Percentiles rank a stretch among this genome's conserved stretches.
Evolutionary conservation across 169 alveolate genomes (phyloP).

Genomic region (Eimeria acervulina): DNA sequence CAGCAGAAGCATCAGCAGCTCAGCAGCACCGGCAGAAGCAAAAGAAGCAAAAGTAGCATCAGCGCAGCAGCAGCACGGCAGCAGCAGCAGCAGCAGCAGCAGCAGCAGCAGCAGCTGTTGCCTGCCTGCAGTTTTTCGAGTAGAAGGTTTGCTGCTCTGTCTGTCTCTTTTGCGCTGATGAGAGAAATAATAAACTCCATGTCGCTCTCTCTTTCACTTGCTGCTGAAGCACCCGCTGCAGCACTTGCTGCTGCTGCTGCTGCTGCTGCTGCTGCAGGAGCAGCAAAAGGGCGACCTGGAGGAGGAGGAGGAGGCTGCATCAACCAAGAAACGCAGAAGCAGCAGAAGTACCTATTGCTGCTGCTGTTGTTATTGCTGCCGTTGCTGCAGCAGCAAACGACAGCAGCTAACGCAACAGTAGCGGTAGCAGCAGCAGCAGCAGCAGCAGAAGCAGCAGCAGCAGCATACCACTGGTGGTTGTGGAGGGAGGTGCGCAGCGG

Average conservation of each 20-base stretch:
- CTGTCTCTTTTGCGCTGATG: not conserved
- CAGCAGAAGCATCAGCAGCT: not conserved
- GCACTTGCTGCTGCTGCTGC: not conserved
- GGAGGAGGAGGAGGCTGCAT: no score
- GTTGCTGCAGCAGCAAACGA: not conserved
- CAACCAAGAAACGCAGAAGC: no score
- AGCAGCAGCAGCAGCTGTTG: not conserved
- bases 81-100: not conserved
- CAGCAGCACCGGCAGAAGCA: constrained; percentile 2
- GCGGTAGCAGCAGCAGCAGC: constrained; percentile 22
- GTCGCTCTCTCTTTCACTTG: not conserved
- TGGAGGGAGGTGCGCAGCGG: not conserved
- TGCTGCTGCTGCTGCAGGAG: not conserved
- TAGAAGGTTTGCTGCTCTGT: not conserved
- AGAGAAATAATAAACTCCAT: not conserved
- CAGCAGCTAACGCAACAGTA: not conserved
- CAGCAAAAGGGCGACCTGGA: no score
- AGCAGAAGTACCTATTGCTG: no score
- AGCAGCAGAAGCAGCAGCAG: constrained; percentile 25
- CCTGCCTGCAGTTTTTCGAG: no score
- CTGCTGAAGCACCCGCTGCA: not conserved
- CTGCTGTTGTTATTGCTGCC: not conserved
- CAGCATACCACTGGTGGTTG: not conserved
- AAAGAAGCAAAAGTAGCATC: not conserved
- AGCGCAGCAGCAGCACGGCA: not conserved